Evolutionary conservation across 192 early-diverging fungal species (phyloP), one percentile per base, ranked within the genome.

Genomic region (Coemansia sp.): DNA sequence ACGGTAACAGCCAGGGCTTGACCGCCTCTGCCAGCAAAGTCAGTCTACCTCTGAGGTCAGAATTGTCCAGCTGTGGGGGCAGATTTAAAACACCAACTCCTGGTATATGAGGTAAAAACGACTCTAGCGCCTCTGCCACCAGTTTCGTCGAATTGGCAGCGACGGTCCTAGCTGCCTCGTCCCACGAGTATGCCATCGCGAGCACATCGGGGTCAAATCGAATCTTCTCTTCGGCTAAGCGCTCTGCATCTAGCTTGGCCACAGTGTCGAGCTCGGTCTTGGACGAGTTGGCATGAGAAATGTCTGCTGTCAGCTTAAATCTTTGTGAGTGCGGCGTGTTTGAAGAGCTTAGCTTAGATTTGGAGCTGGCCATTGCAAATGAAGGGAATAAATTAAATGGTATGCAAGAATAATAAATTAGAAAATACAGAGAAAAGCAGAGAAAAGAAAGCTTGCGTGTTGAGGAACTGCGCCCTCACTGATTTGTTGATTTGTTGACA

Each of bases 1-100:
- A n/a, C 17, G 33, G 56, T n/a, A 59, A n/a, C 36, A 59, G 16
- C 56, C 56, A 59, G 56, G 56, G 56, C 56, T n/a, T 59, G 56
- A 36, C 35, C 16, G 13, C 56, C 8, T 16, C 19, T 6, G 56
- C 34, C 56, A 59, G n/a, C 17, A 9, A 17, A 8, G 56, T 19
- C 56, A 59, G 56, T n/a, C 16, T 35, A 17, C n/a, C 34, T 19
- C 56, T 59, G 16, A 59, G 35, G 17, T 3, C 17, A 8, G 56
- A 7, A 2, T 14, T 7, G 29, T 59, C 6, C 11, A 59, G 34
- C 56, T 17, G 16, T 16, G 29, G 8, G 0, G 56, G 56, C n/a
- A 59, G 17, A 33, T 16, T 8, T 4, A 27, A 8, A 59, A 36
- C 56, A 10, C n/a, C 33, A 17, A 4, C 11, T 8, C 14, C n/a